Percentiles rank a stretch among this genome's conserved stretches.
Conservation (phyloP, 371 early-diverging fungal species). For the Lichtheimia ornata region DNA sequence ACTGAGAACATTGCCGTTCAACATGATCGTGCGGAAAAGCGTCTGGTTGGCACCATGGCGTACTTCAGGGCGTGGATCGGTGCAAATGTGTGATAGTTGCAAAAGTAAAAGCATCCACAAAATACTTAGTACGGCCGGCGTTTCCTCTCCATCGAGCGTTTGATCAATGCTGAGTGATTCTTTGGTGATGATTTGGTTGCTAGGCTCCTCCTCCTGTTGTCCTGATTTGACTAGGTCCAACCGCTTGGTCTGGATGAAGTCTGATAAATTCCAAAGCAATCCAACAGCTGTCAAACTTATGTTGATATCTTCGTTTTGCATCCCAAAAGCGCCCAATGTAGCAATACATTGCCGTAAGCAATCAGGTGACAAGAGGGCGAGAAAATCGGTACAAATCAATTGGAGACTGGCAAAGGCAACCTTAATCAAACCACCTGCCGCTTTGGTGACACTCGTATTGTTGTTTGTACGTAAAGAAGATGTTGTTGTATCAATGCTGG, state of each 20-base stretch:
- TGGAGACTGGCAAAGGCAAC: conserved; percentile 92
- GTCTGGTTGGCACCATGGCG: conserved; percentile 95
- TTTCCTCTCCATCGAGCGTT: conserved; percentile 41
- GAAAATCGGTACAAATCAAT: conserved; percentile 94
- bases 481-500: conserved; percentile 33
- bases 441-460: conserved; percentile 10
- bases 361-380: conserved; percentile 75
- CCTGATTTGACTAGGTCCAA: conserved; percentile 46
- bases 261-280: conserved; percentile 88
- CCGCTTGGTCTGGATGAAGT: conserved; percentile 75
- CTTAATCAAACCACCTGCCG: conserved; percentile 68
- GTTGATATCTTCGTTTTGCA: conserved; percentile 90
- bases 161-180: conserved; percentile 37
- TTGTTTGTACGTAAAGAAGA: conserved; percentile 23
- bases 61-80: conserved; percentile 90
- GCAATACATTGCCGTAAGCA: conserved; percentile 83
- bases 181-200: conserved; percentile 33
- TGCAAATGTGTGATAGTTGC: conserved; percentile 81
- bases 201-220: conserved; percentile 11
- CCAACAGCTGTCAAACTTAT: conserved; percentile 93
- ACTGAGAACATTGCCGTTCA: conserved; percentile 76
- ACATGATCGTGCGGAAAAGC: conserved; percentile 88
- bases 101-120: conserved; percentile 88
- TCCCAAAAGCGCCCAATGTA: conserved; percentile 81
- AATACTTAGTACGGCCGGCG: conserved; percentile 55